Conservation (phyloP, 2,329 filamentous ascomycete species). For the Penicillium griseofulvum region DNA sequence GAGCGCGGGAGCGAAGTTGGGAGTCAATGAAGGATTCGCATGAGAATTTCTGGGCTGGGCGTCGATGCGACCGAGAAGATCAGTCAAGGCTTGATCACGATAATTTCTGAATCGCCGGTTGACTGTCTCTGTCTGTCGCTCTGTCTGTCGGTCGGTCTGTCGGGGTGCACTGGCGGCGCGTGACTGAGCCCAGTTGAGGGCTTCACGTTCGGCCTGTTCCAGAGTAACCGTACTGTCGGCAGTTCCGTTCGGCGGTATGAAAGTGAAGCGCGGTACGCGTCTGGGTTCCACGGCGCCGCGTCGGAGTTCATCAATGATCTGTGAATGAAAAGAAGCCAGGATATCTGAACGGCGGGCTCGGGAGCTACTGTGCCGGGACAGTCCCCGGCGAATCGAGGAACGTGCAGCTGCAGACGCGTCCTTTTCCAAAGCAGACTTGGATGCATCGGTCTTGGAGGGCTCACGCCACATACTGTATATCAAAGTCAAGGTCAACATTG, state of each 20-base stretch:
- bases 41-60: slow-evolving; percentile 3
- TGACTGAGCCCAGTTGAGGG: slow-evolving; percentile 12
- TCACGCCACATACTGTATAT: slow-evolving; percentile 54
- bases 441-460: slow-evolving; percentile 47
- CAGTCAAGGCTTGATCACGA: slow-evolving; percentile 33
- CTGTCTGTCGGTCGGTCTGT: neutral
- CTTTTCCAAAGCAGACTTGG: slow-evolving; percentile 47
- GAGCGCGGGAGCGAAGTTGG: slow-evolving; percentile 46
- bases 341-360: slow-evolving; percentile 29
- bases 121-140: slow-evolving; percentile 4
- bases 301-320: slow-evolving; percentile 32
- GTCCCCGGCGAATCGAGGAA: slow-evolving; percentile 55
- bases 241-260: slow-evolving; percentile 13
- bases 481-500: slow-evolving; percentile 23
- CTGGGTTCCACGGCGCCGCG: slow-evolving; percentile 20
- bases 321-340: slow-evolving; percentile 30
- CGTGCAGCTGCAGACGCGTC: slow-evolving; percentile 54
- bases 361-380: slow-evolving; percentile 27
- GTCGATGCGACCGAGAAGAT: slow-evolving; percentile 25
- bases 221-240: slow-evolving; percentile 33
- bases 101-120: slow-evolving; percentile 10
- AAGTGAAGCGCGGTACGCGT: slow-evolving; percentile 1
- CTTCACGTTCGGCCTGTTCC: slow-evolving; percentile 32
- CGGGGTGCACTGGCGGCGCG: slow-evolving; percentile 2
- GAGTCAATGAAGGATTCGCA: slow-evolving; percentile 33